A percentile compares a stretch with the other conserved stretches of the same genome.
Evolutionary conservation across 768 basidiomycete genomes (phyloP).

Genomic region (Agaricus sinodeliciosus): DNA sequence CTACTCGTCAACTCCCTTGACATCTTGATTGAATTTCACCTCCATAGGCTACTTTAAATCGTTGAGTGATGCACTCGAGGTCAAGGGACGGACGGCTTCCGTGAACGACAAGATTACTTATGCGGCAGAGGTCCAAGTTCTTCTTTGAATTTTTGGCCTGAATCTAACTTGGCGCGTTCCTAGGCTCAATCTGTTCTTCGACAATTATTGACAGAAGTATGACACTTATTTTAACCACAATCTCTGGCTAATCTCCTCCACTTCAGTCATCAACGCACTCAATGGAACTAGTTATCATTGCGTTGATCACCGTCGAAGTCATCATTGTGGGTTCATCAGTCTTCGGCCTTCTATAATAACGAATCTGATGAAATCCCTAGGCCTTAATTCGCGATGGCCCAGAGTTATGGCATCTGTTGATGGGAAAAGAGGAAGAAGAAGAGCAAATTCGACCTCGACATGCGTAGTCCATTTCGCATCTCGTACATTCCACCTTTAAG

Average conservation of each 20-base stretch:
- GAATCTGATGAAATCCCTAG: conserved; percentile 24
- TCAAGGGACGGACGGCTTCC: conserved; percentile 70
- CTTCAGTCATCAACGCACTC: conserved; percentile 77
- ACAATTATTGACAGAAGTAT: conserved; percentile 82
- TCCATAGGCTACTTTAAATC: conserved; percentile 72
- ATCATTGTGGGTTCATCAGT: conserved; percentile 56
- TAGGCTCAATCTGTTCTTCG: conserved; percentile 78
- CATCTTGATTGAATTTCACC: background rate
- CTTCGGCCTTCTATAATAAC: background rate
- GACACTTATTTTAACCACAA: background rate
- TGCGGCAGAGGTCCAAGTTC: conserved; percentile 50
- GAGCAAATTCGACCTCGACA: conserved; percentile 5
- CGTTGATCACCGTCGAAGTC: conserved; percentile 93
- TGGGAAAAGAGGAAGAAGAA: conserved; percentile 24
- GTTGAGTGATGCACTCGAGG: conserved; percentile 79
- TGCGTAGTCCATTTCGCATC: background rate
- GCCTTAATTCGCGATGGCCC: conserved; percentile 75
- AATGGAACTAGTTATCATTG: conserved; percentile 95
- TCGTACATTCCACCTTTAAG: background rate
- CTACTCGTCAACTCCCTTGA: background rate
- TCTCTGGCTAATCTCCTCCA: background rate
- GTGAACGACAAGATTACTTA: conserved; percentile 93
- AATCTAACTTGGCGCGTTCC: background rate
- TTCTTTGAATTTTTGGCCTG: background rate
- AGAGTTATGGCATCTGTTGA: conserved; percentile 59